Evolutionary conservation across 2,329 filamentous ascomycete genomes (phyloP), one percentile per base, ranked within the genome.

Genomic region (Stagonosporopsis vannaccii): DNA sequence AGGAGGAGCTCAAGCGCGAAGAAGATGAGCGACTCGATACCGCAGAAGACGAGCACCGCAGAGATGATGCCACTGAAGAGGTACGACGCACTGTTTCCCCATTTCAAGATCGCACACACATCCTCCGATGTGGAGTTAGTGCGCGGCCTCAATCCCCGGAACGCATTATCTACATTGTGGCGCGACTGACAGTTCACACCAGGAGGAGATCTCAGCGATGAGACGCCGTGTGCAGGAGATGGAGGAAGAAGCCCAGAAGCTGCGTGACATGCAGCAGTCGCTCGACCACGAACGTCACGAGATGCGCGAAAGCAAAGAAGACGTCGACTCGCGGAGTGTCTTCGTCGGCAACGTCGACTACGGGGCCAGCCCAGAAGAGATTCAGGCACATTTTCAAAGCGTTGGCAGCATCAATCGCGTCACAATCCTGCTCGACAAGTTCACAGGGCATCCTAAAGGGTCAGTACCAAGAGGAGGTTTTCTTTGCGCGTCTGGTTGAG

Each of bases 281-380:
- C 84, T 98, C 60, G 94, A 98, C 75, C 88, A 93, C 74, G 90
- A 95, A 70, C 88, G 87, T 61, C 88, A 92, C 63, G 91, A 91
- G 67, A 83, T 95, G 59, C 87, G 90, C 64, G 95, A 98, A 75
- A 92, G 93, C 80, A 96, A 96, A 79, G 93, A 97, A 76, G 96
- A 97, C 66, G 88, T 99, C 57, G 95, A 99, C 79, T 89, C 89
- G 65, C 89, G 95, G 71, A 97, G 92, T 79, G 92, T 99, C 78
- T 99, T 99, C 76, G 95, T 99, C 40, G 95, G 95, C 66, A 99
- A 99, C 69, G 95, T 99, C 65, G 95, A 99, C 79, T 99, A 99
- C 78, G 93, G 91, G 60, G 93, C 94, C 20, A 96, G 92, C 25
- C 95, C 95, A 2, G 95, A 99, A 79, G 95, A 99, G 81, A 95